Evolutionary conservation across 1,284 basidiomycete species (phyloP).

Genomic region (Cryptococcus depauperatus): DNA sequence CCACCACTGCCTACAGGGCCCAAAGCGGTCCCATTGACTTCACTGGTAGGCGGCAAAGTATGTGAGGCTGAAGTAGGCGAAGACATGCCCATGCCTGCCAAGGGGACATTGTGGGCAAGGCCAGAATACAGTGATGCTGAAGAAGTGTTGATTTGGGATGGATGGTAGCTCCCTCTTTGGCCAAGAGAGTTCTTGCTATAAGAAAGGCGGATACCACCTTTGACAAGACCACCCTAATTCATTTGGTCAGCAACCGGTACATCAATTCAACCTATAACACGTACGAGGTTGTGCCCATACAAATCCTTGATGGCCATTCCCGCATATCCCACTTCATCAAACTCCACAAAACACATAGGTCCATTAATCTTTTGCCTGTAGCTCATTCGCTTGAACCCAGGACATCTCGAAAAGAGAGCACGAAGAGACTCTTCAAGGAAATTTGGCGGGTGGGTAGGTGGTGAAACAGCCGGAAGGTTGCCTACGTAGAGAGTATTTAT

Average conservation of each 20-base stretch:
- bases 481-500: conserved; percentile 94
- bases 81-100: conserved; percentile 33
- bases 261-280: conserved; percentile 4
- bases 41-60: neutral
- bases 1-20: conserved; percentile 13
- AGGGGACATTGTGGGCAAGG: conserved; percentile 39
- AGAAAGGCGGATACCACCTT: conserved; percentile 87
- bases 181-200: conserved; percentile 94
- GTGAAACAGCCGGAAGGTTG: conserved; percentile 71
- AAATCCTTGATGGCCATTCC: conserved; percentile 77
- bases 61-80: conserved; percentile 7
- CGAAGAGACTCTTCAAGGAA: conserved; percentile 78
- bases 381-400: conserved; percentile 83
- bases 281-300: conserved; percentile 73
- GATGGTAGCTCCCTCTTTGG: conserved; percentile 39
- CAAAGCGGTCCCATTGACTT: neutral
- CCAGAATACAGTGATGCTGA: conserved; percentile 37
- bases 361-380: conserved; percentile 93
- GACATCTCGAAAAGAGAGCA: conserved; percentile 65
- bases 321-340: conserved; percentile 79
- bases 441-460: conserved; percentile 57
- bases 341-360: conserved; percentile 97
- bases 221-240: conserved; percentile 65
- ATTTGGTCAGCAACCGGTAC: neutral
- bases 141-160: conserved; percentile 23